Base-by-base conservation (phyloP, 805 yeast species). In the Tetrapisispora namnaoensis region DNA sequence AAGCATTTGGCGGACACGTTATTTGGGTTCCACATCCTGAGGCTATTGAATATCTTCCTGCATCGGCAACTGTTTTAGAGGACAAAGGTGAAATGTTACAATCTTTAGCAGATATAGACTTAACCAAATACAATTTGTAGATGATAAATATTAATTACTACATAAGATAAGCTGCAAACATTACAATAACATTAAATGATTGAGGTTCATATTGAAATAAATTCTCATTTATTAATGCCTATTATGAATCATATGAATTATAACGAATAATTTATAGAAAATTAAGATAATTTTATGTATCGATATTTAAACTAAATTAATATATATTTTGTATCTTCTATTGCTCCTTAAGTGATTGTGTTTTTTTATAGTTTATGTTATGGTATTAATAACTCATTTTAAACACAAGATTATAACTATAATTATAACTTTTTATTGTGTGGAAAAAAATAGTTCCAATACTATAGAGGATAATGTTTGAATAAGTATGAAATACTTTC, bases 1-100 rank as follows among this genome's bases (percentile, higher is more conserved):
- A 75, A 49, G 81, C 85, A 17, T 88, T 96, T 35, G 90, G 89
- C 11, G 85, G 87, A 14, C 75, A 74, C 48, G 96, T 91, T n/a
- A 76, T 91, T 44, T 93, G 98, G 99, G 84, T 90, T 14, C 98
- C 99, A 10, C 91, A 91, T 65, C 74, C 75, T 24, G 78, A 85
- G 50, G 95, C 95, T 0, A 59, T 77, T 34, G 69, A 72, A 18
- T 75, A 77, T 8, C 66, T 86, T 53, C 78, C 80, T 9, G 73
- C 75, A 40, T 76, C 79, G 53, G 59, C 73, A 9, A 69, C 69
- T 6, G 70, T 76, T 20, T 64, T 86, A 47, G 80, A 77, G 3
- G 73, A 69, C 43, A 69, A 73, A 45, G 95, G 90, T 34, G 80
- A 77, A 55, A 63, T 83, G 10, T 58, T 85, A 43, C 56, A 57